Base-by-base conservation (phyloP, 495 filamentous ascomycete species). In the Penicillium flavigenum region DNA sequence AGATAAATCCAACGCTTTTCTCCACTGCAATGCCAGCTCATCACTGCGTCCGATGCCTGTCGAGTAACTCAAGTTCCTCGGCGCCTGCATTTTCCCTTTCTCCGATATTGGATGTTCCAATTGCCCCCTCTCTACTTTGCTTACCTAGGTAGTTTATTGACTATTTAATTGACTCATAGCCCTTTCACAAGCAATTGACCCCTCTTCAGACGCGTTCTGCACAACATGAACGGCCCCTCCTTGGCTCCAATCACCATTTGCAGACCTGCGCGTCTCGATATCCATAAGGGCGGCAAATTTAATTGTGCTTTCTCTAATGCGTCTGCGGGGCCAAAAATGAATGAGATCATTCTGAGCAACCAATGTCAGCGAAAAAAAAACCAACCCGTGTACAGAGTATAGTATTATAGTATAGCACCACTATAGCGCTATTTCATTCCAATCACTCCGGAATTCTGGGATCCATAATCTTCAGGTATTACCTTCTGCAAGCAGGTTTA, bases 1-100 rank as follows among this genome's bases (percentile, higher is more conserved):
- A 58, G 51, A 63, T 66, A 58, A 60, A 51, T 34, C 50, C 52
- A 58, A 54, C 59, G 45, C 65, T 60, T 53, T 64, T 61, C 62
- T 67, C 60, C 73, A 72, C 71, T 64, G 62, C 63, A 83, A 83
- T 91, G 89, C 86, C 89, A 92, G 85, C 89, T 90, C 89, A 92
- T 90, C 88, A 87, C 75, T 89, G 87, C 89, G 87, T 90, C 81
- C 80, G 76, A 75, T 72, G 75, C 74, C 75, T 75, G 72, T 67
- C 73, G 69, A 72, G 69, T 68, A 75, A 72, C 63, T 48, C 27
- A 48, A 17, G 14, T n/a, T 3, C 29, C 19, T 32, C 36, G 36
- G 4, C 14, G 56, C 34, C 47, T 51, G 48, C 54, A 38, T 38
- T 38, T 38, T 53, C 17, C 51, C 39, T 32, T 19, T 48, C 27